Percentiles rank a stretch among this genome's conserved stretches.
These are phyloP conservation scores for Pharus latifolius DNA, from an alignment of 176 grass and related monocot species.

Conservation along the genomic window DNA sequence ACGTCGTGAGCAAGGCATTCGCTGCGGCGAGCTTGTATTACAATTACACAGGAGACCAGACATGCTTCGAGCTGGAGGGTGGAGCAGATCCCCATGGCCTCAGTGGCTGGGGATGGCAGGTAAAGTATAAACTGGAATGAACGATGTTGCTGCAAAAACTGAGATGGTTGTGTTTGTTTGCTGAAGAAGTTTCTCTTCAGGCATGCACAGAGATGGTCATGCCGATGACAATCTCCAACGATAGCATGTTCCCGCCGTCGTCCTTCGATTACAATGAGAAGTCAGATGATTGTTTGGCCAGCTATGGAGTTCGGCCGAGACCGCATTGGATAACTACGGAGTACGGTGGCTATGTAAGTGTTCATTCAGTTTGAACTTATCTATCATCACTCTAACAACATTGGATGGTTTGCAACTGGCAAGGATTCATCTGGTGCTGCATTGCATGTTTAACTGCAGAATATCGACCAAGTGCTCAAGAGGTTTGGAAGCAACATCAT, in stretches of 20 bases:
- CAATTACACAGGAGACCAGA: conserved; percentile 63
- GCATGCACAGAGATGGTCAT: conserved; percentile 99
- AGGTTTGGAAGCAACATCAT: conserved; percentile 94
- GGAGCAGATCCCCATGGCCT: conserved; percentile 80
- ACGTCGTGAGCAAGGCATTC: conserved; percentile 50
- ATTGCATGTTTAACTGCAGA: conserved; percentile 24
- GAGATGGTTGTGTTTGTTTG: background rate
- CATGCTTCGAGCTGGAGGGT: conserved; percentile 58
- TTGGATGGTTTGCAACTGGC: background rate
- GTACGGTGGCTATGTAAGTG: conserved; percentile 81
- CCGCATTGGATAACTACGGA: conserved; percentile 88
- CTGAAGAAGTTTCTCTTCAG: conserved; percentile 21
- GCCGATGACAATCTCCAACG: conserved; percentile 55
- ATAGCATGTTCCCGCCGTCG: conserved; percentile 77
- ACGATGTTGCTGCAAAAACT: background rate
- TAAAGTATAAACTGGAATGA: conserved; percentile 13
- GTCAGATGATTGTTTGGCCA: conserved; percentile 24
- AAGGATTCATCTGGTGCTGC: background rate
- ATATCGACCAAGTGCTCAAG: conserved; percentile 68
- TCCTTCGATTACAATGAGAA: conserved; percentile 45
- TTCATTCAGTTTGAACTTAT: background rate
- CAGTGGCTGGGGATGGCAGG: conserved; percentile 84
- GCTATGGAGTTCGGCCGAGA: conserved; percentile 46
- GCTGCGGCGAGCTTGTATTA: conserved; percentile 77
- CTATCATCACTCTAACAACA: background rate